Conservation (phyloP, 2,329 filamentous ascomycete genomes). For the Cytospora leucostoma region DNA sequence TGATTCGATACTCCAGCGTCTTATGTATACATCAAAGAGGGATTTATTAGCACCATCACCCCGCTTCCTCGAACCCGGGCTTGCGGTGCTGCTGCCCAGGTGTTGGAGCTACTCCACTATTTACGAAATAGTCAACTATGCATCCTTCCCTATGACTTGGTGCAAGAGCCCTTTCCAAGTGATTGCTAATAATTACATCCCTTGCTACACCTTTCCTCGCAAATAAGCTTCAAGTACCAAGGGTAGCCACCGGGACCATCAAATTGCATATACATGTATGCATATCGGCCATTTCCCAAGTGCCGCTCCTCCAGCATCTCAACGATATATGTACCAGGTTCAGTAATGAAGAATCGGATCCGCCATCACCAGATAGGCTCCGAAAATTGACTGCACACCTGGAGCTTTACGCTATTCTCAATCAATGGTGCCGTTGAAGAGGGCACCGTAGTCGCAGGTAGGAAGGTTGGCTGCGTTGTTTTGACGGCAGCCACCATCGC, state of each 20-base stretch:
- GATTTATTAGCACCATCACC: no score
- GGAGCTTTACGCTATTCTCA: background rate
- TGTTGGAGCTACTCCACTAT: no score
- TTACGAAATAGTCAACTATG: no score
- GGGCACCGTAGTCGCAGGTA: slow-evolving; percentile 8
- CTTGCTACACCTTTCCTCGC: no score
- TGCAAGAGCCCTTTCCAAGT: no score
- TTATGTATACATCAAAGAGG: no score
- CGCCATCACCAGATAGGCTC: background rate
- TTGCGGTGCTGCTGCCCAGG: no score
- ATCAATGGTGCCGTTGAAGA: slow-evolving; percentile 18
- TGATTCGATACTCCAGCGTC: no score
- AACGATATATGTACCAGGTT: background rate
- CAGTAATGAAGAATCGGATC: background rate
- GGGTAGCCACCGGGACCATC: background rate
- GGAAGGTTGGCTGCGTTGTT: slow-evolving; percentile 16
- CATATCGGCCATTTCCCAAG: background rate
- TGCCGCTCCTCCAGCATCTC: background rate
- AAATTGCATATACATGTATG: background rate
- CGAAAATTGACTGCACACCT: background rate
- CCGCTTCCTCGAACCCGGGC: no score
- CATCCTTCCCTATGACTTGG: no score
- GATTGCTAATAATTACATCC: no score
- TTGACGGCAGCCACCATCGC: slow-evolving; percentile 17
- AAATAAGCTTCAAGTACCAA: no score